phyloP scores from a whole-genome alignment of 257 asterid species.

The Parsonsia alboflavescens region DNA sequence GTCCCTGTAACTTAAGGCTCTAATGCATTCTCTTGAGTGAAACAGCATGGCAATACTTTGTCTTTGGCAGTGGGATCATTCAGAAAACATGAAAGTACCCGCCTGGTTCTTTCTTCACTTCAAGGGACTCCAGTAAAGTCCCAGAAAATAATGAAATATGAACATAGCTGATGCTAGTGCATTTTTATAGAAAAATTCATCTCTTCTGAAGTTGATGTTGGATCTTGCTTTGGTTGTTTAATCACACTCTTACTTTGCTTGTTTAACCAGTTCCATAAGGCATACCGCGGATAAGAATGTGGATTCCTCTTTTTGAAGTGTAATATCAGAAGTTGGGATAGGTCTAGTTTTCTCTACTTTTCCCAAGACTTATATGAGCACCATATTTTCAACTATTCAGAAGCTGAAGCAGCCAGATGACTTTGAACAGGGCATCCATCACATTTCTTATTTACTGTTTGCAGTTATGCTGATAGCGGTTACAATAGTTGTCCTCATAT shows the following conservation, averaged over 20 bases:
- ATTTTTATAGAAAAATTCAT: not conserved
- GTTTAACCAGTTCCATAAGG: not conserved
- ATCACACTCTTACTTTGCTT: not conserved
- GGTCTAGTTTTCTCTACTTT: slow-evolving; percentile 26
- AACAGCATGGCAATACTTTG: not conserved
- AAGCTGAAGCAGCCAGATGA: slow-evolving; percentile 20
- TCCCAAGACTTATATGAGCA: slow-evolving; percentile 24
- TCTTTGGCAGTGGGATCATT: not conserved
- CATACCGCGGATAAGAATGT: not conserved
- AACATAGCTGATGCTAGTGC: not conserved
- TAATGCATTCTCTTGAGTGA: not conserved
- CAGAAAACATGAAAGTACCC: not conserved
- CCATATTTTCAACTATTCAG: slow-evolving; percentile 17
- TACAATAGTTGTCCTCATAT: slow-evolving; percentile 3
- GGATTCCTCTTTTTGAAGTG: slow-evolving; percentile 13
- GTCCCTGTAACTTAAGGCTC: not conserved
- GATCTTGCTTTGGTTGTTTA: not conserved
- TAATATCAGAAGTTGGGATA: slow-evolving; percentile 19
- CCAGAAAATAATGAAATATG: not conserved
- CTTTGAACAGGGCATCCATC: slow-evolving; percentile 22
- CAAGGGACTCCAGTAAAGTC: not conserved
- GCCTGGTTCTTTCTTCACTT: not conserved
- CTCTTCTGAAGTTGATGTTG: too few species aligned
- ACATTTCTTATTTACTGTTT: slow-evolving; percentile 17
- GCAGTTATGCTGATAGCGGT: slow-evolving; percentile 14